Conservation (phyloP, 495 filamentous ascomycete species). For the Aspergillus kassunensis region DNA sequence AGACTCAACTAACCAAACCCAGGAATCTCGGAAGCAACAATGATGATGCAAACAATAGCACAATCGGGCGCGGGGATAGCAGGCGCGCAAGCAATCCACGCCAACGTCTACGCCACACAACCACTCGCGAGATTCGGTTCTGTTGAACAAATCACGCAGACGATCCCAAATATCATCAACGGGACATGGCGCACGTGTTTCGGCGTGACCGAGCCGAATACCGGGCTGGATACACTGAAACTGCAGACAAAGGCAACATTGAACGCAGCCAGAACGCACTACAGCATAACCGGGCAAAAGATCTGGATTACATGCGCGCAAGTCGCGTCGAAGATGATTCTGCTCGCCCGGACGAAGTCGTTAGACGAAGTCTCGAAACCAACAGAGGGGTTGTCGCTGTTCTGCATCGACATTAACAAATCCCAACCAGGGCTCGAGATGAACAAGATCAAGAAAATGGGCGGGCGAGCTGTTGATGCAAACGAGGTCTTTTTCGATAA, state of each 20-base stretch:
- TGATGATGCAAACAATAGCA: slow-evolving; percentile 81
- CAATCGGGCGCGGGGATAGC: slow-evolving; percentile 76
- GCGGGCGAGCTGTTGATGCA: slow-evolving; percentile 71
- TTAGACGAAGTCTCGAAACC: slow-evolving; percentile 61
- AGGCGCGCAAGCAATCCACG: slow-evolving; percentile 72
- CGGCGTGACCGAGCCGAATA: slow-evolving; percentile 62
- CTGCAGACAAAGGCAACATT: slow-evolving; percentile 57
- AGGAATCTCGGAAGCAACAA: slow-evolving; percentile 72
- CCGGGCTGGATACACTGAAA: slow-evolving; percentile 69
- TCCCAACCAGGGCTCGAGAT: slow-evolving; percentile 53
- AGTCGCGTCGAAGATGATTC: slow-evolving; percentile 71
- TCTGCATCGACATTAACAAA: slow-evolving; percentile 70
- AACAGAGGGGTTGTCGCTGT: slow-evolving; percentile 67
- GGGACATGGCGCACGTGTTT: slow-evolving; percentile 69
- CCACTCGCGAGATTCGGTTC: slow-evolving; percentile 69
- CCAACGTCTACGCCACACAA: slow-evolving; percentile 75
- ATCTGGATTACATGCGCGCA: slow-evolving; percentile 82
- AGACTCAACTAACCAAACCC: not conserved
- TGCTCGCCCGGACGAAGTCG: slow-evolving; percentile 70
- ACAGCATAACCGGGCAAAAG: slow-evolving; percentile 68
- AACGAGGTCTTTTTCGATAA: slow-evolving; percentile 83
- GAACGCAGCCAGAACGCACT: slow-evolving; percentile 44
- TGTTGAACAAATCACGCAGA: slow-evolving; percentile 52
- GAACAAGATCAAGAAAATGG: slow-evolving; percentile 76
- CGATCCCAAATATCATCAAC: slow-evolving; percentile 64